Evolutionary conservation across 2,329 filamentous ascomycete genomes (phyloP).

Genomic region (Waltergamsia citrina): DNA sequence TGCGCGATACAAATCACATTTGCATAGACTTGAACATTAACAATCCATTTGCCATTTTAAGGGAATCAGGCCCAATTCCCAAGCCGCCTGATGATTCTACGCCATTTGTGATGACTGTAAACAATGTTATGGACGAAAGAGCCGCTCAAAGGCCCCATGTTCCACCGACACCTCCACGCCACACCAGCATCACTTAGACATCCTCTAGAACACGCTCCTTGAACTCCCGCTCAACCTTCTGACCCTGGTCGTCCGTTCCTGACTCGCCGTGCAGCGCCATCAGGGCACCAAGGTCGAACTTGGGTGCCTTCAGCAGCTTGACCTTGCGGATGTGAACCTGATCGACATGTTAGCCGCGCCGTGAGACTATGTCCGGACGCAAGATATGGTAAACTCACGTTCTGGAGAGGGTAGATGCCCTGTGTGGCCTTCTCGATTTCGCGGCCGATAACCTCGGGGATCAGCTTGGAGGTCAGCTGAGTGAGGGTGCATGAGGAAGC

Average conservation of each 20-base stretch:
- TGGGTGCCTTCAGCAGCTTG: constrained; percentile 96
- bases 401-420: constrained; percentile 99
- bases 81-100: constrained; percentile 31
- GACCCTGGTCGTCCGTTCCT: constrained; percentile 86
- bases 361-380: constrained; percentile 4
- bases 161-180: constrained; percentile 5
- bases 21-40: constrained; percentile 9
- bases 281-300: constrained; percentile 96
- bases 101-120: constrained; percentile 32
- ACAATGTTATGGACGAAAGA: constrained; percentile 26
- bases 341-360: constrained; percentile 20
- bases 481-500: constrained; percentile 88
- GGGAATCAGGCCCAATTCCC: constrained; percentile 29
- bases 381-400: constrained; percentile 51
- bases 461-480: constrained; percentile 97
- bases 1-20: not conserved
- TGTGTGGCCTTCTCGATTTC: constrained; percentile 99
- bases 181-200: constrained; percentile 57
- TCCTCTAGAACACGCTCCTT: constrained; percentile 93
- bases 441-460: constrained; percentile 97
- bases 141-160: constrained; percentile 18
- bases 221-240: constrained; percentile 99
- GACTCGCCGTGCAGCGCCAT: constrained; percentile 98
- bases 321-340: constrained; percentile 99
- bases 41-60: constrained; percentile 24